phyloP scores from a whole-genome alignment of 495 filamentous ascomycete genomes.

The Penicillium samsonianum region DNA sequence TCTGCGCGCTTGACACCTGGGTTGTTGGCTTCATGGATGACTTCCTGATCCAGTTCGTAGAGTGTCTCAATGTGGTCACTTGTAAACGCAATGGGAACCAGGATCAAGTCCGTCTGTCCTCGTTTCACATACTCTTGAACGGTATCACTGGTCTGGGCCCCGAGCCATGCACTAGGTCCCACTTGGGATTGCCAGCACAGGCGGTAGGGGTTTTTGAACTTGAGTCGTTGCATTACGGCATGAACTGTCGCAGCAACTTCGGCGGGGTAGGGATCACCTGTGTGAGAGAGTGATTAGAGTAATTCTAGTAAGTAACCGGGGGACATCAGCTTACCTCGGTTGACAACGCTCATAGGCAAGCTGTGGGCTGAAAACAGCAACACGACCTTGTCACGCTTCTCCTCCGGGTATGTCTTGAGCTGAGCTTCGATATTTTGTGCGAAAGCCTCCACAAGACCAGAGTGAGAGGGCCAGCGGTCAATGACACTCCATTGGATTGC shows the following conservation, averaged over 20 bases:
- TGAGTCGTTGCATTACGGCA: conserved; percentile 89
- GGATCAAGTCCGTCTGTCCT: conserved; percentile 84
- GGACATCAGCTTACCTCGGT: conserved; percentile 60
- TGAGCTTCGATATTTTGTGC: conserved; percentile 85
- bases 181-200: conserved; percentile 99
- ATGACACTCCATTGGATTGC: conserved; percentile 95
- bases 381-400: conserved; percentile 74
- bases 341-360: conserved; percentile 95
- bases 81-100: conserved; percentile 97
- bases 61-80: conserved; percentile 98
- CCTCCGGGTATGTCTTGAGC: conserved; percentile 78
- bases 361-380: conserved; percentile 94
- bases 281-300: conserved; percentile 20
- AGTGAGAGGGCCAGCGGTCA: conserved; percentile 92
- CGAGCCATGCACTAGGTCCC: conserved; percentile 91
- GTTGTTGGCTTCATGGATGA: conserved; percentile 86
- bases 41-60: conserved; percentile 92
- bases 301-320: not conserved
- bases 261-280: conserved; percentile 92
- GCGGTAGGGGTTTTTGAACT: conserved; percentile 84
- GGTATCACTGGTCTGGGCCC: conserved; percentile 86
- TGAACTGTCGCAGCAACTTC: conserved; percentile 98
- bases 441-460: conserved; percentile 87
- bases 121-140: conserved; percentile 88
- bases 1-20: conserved; percentile 82